Base-by-base conservation (phyloP, 805 yeast species). In the Candida pseudofarinosa region DNA sequence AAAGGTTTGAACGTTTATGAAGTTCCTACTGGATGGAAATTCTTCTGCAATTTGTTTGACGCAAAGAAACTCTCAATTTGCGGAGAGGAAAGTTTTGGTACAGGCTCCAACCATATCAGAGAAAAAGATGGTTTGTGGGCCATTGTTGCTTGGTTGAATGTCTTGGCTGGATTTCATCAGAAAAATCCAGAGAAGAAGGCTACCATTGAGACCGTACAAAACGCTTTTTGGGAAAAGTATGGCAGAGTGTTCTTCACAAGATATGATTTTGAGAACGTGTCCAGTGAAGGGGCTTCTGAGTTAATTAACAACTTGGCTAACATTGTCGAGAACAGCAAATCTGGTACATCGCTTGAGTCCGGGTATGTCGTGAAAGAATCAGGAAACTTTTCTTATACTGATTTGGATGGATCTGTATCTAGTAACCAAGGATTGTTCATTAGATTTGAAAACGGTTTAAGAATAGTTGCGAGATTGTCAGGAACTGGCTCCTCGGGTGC, bases 91-190 rank as follows among this genome's bases (percentile, higher is more conserved):
- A 85, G 95, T 23, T 91, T 91, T 57, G 99, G 99, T 58, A 91
- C 99, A 20, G 99, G 99, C 36, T 89, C 97, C 15, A 85, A 91
- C 69, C 99, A 91, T 61, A 85, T 93, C 51, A 85, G 99, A 63
- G 99, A 91, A 66, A 91, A 91, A 66, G 99, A 91, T 67, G 99
- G 99, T 47, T 67, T 91, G 47, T 91, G 99, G 99, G 98, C 98
- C 31, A 80, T 91, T 57, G 79, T 88, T 48, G 98, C 98, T 4
- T 91, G 99, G 99, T 78, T 93, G 59, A 93, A 93, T 58, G 88
- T 91, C 42, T 76, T 91, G 58, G 98, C 97, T 18, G 88, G 83
- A 37, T 89, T 85, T 62, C 80, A 81, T 56, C 71, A 76, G 55
- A 59, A 69, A 40, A 74, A 82, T 58, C 85, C 88, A 39, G 71